Percentiles rank a stretch among this genome's conserved stretches.
Conservation (phyloP, 2,329 filamentous ascomycete species). For the Ascosphaera aggregata region DNA sequence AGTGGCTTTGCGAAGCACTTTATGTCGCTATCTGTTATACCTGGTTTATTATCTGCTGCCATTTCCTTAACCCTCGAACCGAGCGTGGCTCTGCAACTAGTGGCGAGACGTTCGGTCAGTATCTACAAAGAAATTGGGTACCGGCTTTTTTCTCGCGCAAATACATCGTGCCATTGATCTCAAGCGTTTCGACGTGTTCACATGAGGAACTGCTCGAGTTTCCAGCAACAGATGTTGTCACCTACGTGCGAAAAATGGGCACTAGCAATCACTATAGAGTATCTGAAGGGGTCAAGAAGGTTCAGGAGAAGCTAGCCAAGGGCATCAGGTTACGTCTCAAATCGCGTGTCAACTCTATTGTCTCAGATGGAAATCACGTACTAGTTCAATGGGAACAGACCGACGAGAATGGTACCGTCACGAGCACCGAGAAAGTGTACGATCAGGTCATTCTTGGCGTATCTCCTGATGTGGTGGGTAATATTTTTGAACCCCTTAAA, state of each 20-base stretch:
- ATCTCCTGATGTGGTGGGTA: conserved; percentile 28
- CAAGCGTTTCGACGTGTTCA: conserved; percentile 30
- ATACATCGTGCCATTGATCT: conserved; percentile 32
- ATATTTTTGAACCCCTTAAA: conserved; percentile 23
- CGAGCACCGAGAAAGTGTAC: conserved; percentile 14
- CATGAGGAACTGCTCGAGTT: conserved; percentile 27
- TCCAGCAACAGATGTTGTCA: conserved; percentile 28
- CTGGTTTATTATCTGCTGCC: conserved; percentile 31
- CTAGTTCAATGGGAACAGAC: conserved; percentile 8
- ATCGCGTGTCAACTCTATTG: conserved; percentile 8
- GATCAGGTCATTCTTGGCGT: conserved; percentile 32
- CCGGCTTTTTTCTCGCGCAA: conserved; percentile 24
- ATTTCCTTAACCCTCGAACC: conserved; percentile 18
- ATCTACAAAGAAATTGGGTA: conserved; percentile 26
- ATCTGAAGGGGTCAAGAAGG: conserved; percentile 25
- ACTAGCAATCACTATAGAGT: conserved; percentile 29
- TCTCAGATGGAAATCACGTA: conserved; percentile 5
- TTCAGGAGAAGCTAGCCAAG: conserved; percentile 23
- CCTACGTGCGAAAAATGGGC: conserved; percentile 26
- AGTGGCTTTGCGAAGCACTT: conserved; percentile 21
- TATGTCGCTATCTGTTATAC: conserved; percentile 26
- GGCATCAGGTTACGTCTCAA: conserved; percentile 22
- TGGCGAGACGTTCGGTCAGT: conserved; percentile 25
- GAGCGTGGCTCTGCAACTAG: conserved; percentile 1
- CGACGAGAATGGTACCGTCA: background rate